These are phyloP conservation scores for Phytopythium helicoides DNA, from an alignment of 352 stramenopile genomes.

Conservation along the genomic window DNA sequence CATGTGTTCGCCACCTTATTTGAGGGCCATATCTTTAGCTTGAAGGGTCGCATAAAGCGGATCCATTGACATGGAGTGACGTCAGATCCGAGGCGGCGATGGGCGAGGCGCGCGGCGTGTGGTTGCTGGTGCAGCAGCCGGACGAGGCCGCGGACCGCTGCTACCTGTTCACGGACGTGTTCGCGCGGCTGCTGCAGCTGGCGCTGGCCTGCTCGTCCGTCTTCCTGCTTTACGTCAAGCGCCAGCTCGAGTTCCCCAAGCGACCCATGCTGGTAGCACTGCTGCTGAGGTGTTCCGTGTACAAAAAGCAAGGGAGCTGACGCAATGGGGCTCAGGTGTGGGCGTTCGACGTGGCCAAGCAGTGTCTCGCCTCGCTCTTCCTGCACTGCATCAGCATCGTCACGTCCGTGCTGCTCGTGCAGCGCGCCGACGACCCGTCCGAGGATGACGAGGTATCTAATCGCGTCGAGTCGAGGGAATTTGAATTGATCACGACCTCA, in stretches of 20 bases:
- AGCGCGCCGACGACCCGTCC: slow-evolving; percentile 17
- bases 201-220: slow-evolving; percentile 45
- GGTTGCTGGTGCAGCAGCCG: slow-evolving; percentile 8
- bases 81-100: not conserved
- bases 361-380: slow-evolving; percentile 54
- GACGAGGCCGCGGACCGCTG: slow-evolving; percentile 41
- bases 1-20: no score
- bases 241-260: slow-evolving; percentile 72
- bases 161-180: slow-evolving; percentile 69
- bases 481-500: no score
- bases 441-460: slow-evolving; percentile 41
- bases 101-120: slow-evolving; percentile 4
- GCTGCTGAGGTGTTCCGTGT: not conserved
- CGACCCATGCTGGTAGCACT: slow-evolving; percentile 42
- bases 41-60: no score
- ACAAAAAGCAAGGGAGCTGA: no score
- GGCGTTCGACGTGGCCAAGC: slow-evolving; percentile 69
- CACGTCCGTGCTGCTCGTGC: slow-evolving; percentile 55
- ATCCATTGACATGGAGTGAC: no score
- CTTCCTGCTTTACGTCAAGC: slow-evolving; percentile 74
- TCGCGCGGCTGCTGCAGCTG: slow-evolving; percentile 56
- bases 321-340: slow-evolving; percentile 35
- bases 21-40: no score
- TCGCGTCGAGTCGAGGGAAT: not conserved
- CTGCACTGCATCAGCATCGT: slow-evolving; percentile 65